A percentile compares a stretch with the other conserved stretches of the same genome.
These are phyloP conservation scores for Claviceps lovelessii DNA, from an alignment of 2,329 filamentous ascomycete genomes.

Conservation along the genomic window DNA sequence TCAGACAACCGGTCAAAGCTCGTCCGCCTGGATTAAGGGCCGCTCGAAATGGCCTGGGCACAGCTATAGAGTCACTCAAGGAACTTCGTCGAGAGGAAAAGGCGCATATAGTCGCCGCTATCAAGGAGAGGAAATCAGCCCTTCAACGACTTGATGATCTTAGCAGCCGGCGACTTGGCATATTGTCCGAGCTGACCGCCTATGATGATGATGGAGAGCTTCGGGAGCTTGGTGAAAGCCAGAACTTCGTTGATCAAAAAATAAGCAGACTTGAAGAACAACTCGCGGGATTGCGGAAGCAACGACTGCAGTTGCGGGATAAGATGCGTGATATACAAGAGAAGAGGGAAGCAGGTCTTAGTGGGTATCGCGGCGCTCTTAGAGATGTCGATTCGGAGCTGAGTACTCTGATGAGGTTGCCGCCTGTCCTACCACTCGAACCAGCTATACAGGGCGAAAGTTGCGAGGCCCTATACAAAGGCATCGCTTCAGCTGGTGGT, in stretches of 20 bases:
- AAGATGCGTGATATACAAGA: slow-evolving; percentile 50
- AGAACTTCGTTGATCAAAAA: slow-evolving; percentile 39
- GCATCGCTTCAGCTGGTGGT: slow-evolving; percentile 22
- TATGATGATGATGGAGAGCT: slow-evolving; percentile 46
- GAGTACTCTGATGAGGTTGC: slow-evolving; percentile 40
- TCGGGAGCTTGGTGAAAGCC: slow-evolving; percentile 41
- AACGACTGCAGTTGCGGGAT: slow-evolving; percentile 43
- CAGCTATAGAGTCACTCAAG: slow-evolving; percentile 48
- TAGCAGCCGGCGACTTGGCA: slow-evolving; percentile 33
- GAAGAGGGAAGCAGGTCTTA: slow-evolving; percentile 54
- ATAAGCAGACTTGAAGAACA: slow-evolving; percentile 53
- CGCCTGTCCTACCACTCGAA: slow-evolving; percentile 40
- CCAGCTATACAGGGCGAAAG: slow-evolving; percentile 23
- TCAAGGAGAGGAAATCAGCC: slow-evolving; percentile 41
- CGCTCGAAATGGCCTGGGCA: slow-evolving; percentile 50
- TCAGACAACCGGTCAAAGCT: slow-evolving; percentile 37
- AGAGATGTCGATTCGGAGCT: slow-evolving; percentile 52
- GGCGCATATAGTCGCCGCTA: slow-evolving; percentile 40
- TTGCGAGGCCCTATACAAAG: slow-evolving; percentile 6
- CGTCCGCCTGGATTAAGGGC: slow-evolving; percentile 42
- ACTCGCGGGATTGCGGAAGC: slow-evolving; percentile 44
- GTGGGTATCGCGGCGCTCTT: slow-evolving; percentile 54
- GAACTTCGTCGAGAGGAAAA: slow-evolving; percentile 55
- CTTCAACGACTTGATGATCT: slow-evolving; percentile 43
- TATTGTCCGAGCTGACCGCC: slow-evolving; percentile 35